phyloP scores from a whole-genome alignment of 495 filamentous ascomycete genomes.

The Aspergillus bertholletiae region DNA sequence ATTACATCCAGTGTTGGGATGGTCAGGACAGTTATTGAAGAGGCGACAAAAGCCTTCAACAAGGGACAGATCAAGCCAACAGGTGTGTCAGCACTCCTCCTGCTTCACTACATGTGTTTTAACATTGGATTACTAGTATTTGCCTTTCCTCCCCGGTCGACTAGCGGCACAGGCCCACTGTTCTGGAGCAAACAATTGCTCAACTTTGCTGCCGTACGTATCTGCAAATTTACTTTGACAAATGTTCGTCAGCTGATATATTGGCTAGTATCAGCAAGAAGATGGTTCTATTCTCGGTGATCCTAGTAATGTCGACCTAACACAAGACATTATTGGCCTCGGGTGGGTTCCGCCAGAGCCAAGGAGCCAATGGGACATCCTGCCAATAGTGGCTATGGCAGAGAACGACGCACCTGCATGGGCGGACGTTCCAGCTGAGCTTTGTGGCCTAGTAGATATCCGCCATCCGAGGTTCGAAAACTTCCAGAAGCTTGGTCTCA shows the following conservation, averaged over 20 bases:
- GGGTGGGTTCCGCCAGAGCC: neutral
- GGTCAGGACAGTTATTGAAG: neutral
- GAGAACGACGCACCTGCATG: constrained; percentile 1
- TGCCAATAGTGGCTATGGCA: constrained; percentile 2
- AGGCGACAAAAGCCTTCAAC: neutral
- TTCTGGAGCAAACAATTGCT: constrained; percentile 5
- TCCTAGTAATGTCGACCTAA: constrained; percentile 1
- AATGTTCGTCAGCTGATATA: neutral
- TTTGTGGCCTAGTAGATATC: neutral
- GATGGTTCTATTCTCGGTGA: constrained; percentile 1
- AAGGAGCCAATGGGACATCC: neutral
- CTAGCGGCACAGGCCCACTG: neutral
- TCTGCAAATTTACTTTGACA: too few relatives aligned
- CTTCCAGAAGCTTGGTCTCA: neutral
- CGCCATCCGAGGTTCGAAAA: neutral
- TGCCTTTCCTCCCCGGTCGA: neutral
- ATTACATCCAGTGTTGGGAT: neutral
- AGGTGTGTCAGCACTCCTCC: neutral
- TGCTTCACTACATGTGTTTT: neutral
- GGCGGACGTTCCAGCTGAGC: neutral
- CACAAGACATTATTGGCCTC: neutral
- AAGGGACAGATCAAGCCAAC: constrained; percentile 2
- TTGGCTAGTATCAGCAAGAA: neutral
- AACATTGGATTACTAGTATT: constrained; percentile 2
- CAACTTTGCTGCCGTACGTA: constrained; percentile 1